Evolutionary conservation across 2,329 filamentous ascomycete species (phyloP), one percentile per base, ranked within the genome.

Genomic region (Escovopsis weberi): DNA sequence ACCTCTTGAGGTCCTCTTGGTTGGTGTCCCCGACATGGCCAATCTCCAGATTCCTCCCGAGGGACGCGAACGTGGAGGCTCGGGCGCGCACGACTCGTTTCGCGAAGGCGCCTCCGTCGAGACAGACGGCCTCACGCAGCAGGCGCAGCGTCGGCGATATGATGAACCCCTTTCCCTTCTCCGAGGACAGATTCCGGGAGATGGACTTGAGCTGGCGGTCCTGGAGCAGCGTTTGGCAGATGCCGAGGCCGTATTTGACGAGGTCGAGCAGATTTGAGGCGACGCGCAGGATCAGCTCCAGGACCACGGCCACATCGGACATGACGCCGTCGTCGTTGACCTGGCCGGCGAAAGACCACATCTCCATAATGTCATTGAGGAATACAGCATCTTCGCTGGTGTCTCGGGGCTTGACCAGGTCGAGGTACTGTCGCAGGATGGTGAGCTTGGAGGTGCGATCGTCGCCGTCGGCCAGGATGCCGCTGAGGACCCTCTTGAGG

Each of bases 141-240:
- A 98, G 66, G 44, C 89, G 79, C 45, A 98, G 65, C 23, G 84
- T 88, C 1, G 91, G 89, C 3, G 86, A 91, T 47, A 95, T 88
- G 45, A 96, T 68, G 59, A 85, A 86, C 34, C 87, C 86, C 56
- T 93, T 94, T 39, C 78, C 73, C 59, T 86, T 88, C 23, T 84
- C 80, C 0, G 85, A 78, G 4, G 84, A 81, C 15, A 96, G 64
- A 46, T 85, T 86, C 46, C 80, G 79, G 30, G 85, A 79, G 23
- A 96, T 65, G 3, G 94, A 73, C 51, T 88, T 85, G 48, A 88
- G 69, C 51, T 94, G 85, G 26, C 80, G 75, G 49, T 82, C 82
- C 53, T 87, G 82, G 26, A 98, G 65, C 36, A 96, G 65, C 12
- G 85, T 85, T 50, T 85, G 83, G 58, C 85, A 87, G 39, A 98